These are phyloP conservation scores for Colletotrichum tropicicola DNA, from an alignment of 2,329 filamentous ascomycete genomes.

Conservation along the genomic window DNA sequence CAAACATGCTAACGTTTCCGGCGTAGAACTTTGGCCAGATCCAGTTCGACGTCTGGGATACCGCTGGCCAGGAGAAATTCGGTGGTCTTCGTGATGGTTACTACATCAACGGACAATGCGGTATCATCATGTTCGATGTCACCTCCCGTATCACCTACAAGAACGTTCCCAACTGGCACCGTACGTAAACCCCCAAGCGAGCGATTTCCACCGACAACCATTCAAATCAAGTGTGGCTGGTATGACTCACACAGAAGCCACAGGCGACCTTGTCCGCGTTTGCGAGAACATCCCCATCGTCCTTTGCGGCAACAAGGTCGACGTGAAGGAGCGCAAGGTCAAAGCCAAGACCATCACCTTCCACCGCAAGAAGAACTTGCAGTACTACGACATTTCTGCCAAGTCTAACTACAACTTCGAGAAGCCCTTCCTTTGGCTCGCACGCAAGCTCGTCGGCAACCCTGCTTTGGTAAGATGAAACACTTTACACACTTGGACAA, in stretches of 20 bases:
- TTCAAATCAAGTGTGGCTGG: background rate
- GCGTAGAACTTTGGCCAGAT: slow-evolving; percentile 94
- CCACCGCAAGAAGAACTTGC: slow-evolving; percentile 99
- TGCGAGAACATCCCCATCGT: slow-evolving; percentile 99
- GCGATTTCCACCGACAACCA: background rate
- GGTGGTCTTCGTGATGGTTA: slow-evolving; percentile 99
- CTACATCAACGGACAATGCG: slow-evolving; percentile 99
- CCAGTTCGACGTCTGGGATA: slow-evolving; percentile 99
- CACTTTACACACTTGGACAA: slow-evolving; percentile 36
- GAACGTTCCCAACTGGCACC: slow-evolving; percentile 99
- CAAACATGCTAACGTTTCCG: slow-evolving; percentile 30
- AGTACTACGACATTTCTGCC: slow-evolving; percentile 99
- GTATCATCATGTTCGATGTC: slow-evolving; percentile 99
- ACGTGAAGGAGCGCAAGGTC: slow-evolving; percentile 99
- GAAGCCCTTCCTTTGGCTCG: slow-evolving; percentile 99
- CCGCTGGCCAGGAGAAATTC: slow-evolving; percentile 99
- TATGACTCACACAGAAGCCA: background rate
- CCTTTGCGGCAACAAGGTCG: slow-evolving; percentile 98
- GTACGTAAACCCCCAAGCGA: slow-evolving; percentile 65
- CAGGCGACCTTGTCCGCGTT: slow-evolving; percentile 97
- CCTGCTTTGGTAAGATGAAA: slow-evolving; percentile 73
- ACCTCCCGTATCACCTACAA: slow-evolving; percentile 99
- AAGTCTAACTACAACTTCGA: slow-evolving; percentile 99
- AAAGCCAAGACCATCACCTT: slow-evolving; percentile 99
- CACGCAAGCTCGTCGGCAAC: slow-evolving; percentile 98